These are phyloP conservation scores for Metarhizium robertsii DNA, from an alignment of 2,329 filamentous ascomycete species.

Conservation along the genomic window DNA sequence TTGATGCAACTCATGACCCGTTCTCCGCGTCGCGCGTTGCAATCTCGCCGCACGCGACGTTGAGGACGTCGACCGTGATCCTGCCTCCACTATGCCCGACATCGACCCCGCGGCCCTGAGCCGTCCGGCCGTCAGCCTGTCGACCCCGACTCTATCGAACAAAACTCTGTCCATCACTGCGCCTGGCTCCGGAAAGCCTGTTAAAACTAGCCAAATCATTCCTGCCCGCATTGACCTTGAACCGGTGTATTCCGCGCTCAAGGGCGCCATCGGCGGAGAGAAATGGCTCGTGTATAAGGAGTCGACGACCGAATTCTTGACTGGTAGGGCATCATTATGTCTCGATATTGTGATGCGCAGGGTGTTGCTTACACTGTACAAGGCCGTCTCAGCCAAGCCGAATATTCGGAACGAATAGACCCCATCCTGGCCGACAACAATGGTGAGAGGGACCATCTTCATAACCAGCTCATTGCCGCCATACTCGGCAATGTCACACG, in stretches of 20 bases:
- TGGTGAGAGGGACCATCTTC: slow-evolving; percentile 52
- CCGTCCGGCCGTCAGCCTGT: slow-evolving; percentile 47
- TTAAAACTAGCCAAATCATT: slow-evolving; percentile 53
- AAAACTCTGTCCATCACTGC: slow-evolving; percentile 48
- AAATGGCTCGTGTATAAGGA: slow-evolving; percentile 59
- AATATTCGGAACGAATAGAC: slow-evolving; percentile 51
- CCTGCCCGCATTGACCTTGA: slow-evolving; percentile 60
- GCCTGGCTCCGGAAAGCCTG: slow-evolving; percentile 37
- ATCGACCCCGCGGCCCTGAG: slow-evolving; percentile 62
- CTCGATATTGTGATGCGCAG: neutral
- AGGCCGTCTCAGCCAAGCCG: slow-evolving; percentile 56
- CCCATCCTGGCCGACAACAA: slow-evolving; percentile 47
- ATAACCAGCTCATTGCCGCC: slow-evolving; percentile 58
- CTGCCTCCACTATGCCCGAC: slow-evolving; percentile 46
- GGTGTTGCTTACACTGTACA: neutral
- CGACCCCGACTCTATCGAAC: slow-evolving; percentile 48
- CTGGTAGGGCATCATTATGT: slow-evolving; percentile 34
- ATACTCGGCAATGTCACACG: slow-evolving; percentile 61
- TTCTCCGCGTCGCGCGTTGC: slow-evolving; percentile 35
- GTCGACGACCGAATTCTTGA: slow-evolving; percentile 50
- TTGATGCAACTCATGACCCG: slow-evolving; percentile 35
- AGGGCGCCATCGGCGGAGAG: slow-evolving; percentile 48
- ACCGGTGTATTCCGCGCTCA: slow-evolving; percentile 53
- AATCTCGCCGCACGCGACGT: slow-evolving; percentile 37
- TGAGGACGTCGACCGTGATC: neutral